Percentiles rank a stretch among this genome's conserved stretches.
Conservation (phyloP, 148 eudicot species). For the Polygonum maritimum region DNA sequence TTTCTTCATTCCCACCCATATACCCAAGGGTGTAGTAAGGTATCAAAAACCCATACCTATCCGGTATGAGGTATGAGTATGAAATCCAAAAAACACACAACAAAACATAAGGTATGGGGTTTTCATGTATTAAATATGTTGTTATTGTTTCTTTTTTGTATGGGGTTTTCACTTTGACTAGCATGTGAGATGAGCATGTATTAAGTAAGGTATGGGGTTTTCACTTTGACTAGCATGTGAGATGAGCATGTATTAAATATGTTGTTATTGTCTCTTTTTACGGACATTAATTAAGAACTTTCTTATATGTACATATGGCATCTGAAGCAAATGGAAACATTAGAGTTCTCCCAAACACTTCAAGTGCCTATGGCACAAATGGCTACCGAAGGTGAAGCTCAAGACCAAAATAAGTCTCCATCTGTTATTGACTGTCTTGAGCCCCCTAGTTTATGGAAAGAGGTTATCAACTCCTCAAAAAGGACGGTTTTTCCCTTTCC, state of each 20-base stretch:
- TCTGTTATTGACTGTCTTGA: constrained; percentile 28
- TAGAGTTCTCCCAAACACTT: constrained; percentile 6
- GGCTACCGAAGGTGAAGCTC: constrained; percentile 7
- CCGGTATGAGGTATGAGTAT: no score
- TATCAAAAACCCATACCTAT: no score
- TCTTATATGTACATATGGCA: not conserved
- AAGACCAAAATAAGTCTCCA: not conserved
- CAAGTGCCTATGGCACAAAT: constrained; percentile 6
- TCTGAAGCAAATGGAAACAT: not conserved
- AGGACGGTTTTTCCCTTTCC: constrained; percentile 15
- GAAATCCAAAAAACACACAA: no score
- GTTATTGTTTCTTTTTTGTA: no score
- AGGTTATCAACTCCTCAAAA: constrained; percentile 22
- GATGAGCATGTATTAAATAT: not conserved
- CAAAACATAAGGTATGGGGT: no score
- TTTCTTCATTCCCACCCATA: no score
- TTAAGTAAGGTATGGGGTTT: no score
- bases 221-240: no score
- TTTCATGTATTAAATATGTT: no score
- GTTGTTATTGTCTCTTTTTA: constrained; percentile 1
- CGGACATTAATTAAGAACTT: not conserved
- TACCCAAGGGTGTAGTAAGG: no score
- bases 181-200: no score
- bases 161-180: no score
- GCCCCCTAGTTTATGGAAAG: constrained; percentile 27